These are phyloP conservation scores for Fusarium sp. DNA, from an alignment of 2,329 filamentous ascomycete genomes.

Conservation along the genomic window DNA sequence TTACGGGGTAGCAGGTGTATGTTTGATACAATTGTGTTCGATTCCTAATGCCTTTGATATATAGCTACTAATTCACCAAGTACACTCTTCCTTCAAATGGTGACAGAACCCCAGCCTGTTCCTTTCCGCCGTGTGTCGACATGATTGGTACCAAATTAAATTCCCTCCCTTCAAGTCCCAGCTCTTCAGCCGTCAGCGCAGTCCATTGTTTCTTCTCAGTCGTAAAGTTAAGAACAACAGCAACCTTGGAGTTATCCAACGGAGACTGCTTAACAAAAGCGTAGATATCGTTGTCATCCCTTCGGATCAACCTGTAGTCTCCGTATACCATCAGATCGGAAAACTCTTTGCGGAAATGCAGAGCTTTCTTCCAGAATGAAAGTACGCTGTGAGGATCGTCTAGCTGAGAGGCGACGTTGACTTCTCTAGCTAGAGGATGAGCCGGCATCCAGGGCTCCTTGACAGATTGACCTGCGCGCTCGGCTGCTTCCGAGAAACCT, in stretches of 20 bases:
- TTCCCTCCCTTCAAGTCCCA: slow-evolving; percentile 28
- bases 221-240: slow-evolving; percentile 53
- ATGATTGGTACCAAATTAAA: slow-evolving; percentile 45
- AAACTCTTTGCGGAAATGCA: slow-evolving; percentile 50
- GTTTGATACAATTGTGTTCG: too few relatives aligned
- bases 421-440: slow-evolving; percentile 50
- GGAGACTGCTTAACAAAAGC: slow-evolving; percentile 51
- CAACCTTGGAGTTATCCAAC: slow-evolving; percentile 38
- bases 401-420: slow-evolving; percentile 70
- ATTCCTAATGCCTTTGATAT: too few relatives aligned
- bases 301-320: slow-evolving; percentile 48
- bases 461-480: slow-evolving; percentile 45
- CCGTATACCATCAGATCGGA: slow-evolving; percentile 53
- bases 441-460: slow-evolving; percentile 53
- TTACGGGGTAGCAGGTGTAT: too few relatives aligned
- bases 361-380: slow-evolving; percentile 51
- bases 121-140: slow-evolving; percentile 47
- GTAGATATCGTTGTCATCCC: slow-evolving; percentile 45
- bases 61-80: slow-evolving; percentile 32
- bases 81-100: slow-evolving; percentile 53
- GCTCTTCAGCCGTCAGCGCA: slow-evolving; percentile 39
- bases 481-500: slow-evolving; percentile 55
- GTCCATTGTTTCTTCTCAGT: slow-evolving; percentile 46
- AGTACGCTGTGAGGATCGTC: slow-evolving; percentile 54
- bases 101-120: slow-evolving; percentile 20